Base-by-base conservation (phyloP, 345 rosid species). In the Moringa oleifera region DNA sequence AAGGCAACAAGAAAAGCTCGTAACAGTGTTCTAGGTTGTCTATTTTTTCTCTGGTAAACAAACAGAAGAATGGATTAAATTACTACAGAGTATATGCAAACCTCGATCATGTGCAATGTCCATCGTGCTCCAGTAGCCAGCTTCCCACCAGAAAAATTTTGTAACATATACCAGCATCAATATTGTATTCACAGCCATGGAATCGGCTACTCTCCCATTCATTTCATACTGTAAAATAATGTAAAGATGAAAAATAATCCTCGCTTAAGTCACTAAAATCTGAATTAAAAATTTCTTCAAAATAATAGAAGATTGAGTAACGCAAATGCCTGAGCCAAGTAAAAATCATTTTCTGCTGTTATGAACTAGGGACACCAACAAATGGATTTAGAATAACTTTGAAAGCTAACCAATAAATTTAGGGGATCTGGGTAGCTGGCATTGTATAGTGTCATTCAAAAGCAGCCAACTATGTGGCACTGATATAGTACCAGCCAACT, bases 71-170 rank as follows among this genome's bases (percentile, higher is more conserved):
- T 28, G 33, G 33, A 28, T 28, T 28, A 28, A 28, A 28, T 28
- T 28, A 28, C 5, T 8, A 28, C 8, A 28, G 55, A 73, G 22
- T n/a, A 73, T 25, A 63, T 50, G 68, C 57, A 66, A 65, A 94
- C 99, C 99, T 88, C 96, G 83, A 77, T 94, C 97, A 60, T 94
- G 99, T 19, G 99, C 99, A 51, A 94, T 91, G 64, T 94, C 99
- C 99, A 94, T 94, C 58, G 96, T 87, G 82, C 71, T 91, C 97
- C 93, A 90, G 68, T 90, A 94, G 59, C 99, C 99, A 70, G 93
- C 92, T 83, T 94, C 99, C 99, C 99, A 94, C 97, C 95, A 91
- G 73, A 88, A 94, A 73, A 94, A 94, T 62, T 89, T 94, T 57
- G 99, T 82, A 64, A 91, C 88, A 68, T 91, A 94, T 62, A 84